A percentile compares a stretch with the other conserved stretches of the same genome.
Conservation (phyloP, 306 rosid species). For the Trichosanthes cucumerina region DNA sequence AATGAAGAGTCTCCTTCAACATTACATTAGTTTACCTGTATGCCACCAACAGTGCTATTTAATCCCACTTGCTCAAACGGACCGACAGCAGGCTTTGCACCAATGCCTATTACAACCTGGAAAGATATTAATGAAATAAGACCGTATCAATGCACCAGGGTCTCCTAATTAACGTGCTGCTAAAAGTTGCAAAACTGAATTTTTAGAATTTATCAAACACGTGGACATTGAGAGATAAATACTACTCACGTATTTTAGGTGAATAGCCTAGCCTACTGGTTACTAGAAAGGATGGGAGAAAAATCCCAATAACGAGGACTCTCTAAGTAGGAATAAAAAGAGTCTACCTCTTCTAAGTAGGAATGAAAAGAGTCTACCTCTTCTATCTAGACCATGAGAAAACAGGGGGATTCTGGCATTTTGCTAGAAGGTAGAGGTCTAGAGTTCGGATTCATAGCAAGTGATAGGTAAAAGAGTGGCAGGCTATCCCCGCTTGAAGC, state of each 20-base stretch:
- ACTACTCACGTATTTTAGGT: not conserved
- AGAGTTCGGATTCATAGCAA: not conserved
- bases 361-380: not conserved
- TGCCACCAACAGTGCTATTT: slow-evolving; percentile 63
- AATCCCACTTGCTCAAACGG: slow-evolving; percentile 67
- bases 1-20: not conserved
- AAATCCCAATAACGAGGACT: not conserved
- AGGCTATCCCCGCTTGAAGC: not conserved
- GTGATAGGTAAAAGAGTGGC: not conserved
- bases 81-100: slow-evolving; percentile 78
- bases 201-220: not conserved
- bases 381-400: not conserved
- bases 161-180: not conserved
- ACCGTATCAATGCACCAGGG: not conserved
- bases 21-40: slow-evolving; percentile 37
- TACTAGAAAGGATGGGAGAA: not conserved
- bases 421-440: not conserved
- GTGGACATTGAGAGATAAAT: not conserved
- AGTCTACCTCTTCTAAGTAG: not conserved
- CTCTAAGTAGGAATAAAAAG: not conserved
- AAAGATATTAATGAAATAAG: not conserved
- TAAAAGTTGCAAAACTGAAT: not conserved
- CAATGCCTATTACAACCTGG: slow-evolving; percentile 81
- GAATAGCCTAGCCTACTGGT: not conserved
- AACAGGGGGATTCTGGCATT: not conserved